Evolutionary conservation across 371 early-diverging fungal genomes (phyloP).

Genomic region (Conidiobolus incongruus): DNA sequence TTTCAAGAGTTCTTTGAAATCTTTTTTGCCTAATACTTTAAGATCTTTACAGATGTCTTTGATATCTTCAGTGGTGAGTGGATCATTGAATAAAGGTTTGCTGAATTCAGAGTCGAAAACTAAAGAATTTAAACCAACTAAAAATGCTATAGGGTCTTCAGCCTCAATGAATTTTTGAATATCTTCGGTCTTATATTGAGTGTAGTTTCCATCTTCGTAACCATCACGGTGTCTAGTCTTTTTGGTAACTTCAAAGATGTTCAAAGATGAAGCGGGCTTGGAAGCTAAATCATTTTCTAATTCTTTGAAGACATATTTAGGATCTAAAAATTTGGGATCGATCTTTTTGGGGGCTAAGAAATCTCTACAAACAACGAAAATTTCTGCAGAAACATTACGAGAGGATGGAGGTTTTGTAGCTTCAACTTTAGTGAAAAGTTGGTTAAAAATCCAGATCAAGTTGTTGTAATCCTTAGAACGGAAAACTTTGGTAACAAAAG

Average conservation of each 20-base stretch:
- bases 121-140: slow-evolving; percentile 54
- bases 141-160: slow-evolving; percentile 47
- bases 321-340: slow-evolving; percentile 86
- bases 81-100: slow-evolving; percentile 26
- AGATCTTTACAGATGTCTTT: slow-evolving; percentile 60
- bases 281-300: slow-evolving; percentile 27
- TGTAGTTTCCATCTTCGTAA: slow-evolving; percentile 87
- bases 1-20: slow-evolving; percentile 67
- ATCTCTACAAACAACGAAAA: slow-evolving; percentile 94
- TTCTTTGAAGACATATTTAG: slow-evolving; percentile 88
- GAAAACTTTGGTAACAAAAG: slow-evolving; percentile 99
- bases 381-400: slow-evolving; percentile 97
- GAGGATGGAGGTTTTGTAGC: slow-evolving; percentile 98
- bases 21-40: slow-evolving; percentile 77
- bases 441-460: slow-evolving; percentile 93
- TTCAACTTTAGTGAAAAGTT: slow-evolving; percentile 93
- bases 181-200: slow-evolving; percentile 42
- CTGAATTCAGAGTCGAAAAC: slow-evolving; percentile 41
- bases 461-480: slow-evolving; percentile 98
- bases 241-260: slow-evolving; percentile 59
- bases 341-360: slow-evolving; percentile 90
- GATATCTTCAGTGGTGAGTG: slow-evolving; percentile 60
- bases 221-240: slow-evolving; percentile 72
- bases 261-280: slow-evolving; percentile 14
- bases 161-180: slow-evolving; percentile 56